Conservation (phyloP, 2,329 filamentous ascomycete species). For the Periconia digitata region DNA sequence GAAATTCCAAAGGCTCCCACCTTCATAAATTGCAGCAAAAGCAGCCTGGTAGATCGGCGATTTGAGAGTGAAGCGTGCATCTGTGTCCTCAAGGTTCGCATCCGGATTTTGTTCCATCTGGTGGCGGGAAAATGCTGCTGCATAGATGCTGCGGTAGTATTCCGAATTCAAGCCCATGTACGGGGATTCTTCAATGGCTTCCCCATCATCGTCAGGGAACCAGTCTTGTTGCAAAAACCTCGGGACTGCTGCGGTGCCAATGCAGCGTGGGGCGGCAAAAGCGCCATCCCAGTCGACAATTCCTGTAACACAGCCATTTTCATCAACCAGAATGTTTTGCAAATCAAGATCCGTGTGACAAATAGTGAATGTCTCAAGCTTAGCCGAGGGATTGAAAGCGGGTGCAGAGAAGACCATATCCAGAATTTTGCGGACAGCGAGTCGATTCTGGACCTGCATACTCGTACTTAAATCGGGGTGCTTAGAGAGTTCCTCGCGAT, state of each 20-base stretch:
- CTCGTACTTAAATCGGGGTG: background rate
- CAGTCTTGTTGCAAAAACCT: slow-evolving; percentile 14
- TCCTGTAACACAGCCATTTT: slow-evolving; percentile 15
- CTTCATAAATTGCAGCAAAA: background rate
- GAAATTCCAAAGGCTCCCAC: too few species aligned
- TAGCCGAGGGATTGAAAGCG: background rate
- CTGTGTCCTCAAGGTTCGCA: background rate
- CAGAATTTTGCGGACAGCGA: background rate
- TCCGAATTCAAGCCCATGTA: background rate
- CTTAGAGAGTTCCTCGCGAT: too few species aligned
- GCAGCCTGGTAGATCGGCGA: slow-evolving; percentile 1
- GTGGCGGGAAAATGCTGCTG: too few species aligned
- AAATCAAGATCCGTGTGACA: background rate
- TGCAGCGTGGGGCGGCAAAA: slow-evolving; percentile 14
- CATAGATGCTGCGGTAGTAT: slow-evolving; percentile 3
- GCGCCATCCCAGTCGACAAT: slow-evolving; percentile 22
- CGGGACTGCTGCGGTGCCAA: slow-evolving; percentile 12
- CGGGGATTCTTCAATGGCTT: background rate
- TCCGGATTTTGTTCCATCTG: background rate
- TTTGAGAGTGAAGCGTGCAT: slow-evolving; percentile 1
- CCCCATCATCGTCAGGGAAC: background rate
- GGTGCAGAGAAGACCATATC: background rate
- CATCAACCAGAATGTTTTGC: slow-evolving; percentile 25
- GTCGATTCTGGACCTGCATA: background rate
- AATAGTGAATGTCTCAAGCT: background rate